These are phyloP conservation scores for Scortechinia acanthostroma DNA, from an alignment of 2,329 filamentous ascomycete species.

Conservation along the genomic window DNA sequence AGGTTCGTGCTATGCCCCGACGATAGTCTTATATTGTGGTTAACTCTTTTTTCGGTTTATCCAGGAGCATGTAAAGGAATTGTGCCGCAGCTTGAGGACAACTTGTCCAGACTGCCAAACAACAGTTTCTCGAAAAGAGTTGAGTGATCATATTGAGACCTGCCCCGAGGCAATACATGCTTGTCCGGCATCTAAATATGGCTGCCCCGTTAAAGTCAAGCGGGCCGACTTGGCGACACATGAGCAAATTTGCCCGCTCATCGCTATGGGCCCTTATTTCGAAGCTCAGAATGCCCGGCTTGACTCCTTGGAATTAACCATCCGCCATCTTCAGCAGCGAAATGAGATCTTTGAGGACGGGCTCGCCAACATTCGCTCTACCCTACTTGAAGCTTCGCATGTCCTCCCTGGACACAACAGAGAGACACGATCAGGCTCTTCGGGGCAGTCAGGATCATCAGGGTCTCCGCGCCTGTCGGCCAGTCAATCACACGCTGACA, in stretches of 20 bases:
- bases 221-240: constrained; percentile 28
- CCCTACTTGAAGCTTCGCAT: constrained; percentile 19
- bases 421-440: too few species aligned
- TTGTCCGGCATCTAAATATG: constrained; percentile 28
- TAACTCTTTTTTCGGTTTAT: neutral
- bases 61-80: neutral
- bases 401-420: constrained; percentile 7
- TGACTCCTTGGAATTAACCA: constrained; percentile 29
- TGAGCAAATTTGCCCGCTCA: constrained; percentile 37
- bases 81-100: neutral
- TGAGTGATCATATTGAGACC: constrained; percentile 21
- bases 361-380: constrained; percentile 27
- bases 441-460: neutral
- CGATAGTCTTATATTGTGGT: constrained; percentile 1
- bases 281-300: constrained; percentile 29
- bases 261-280: constrained; percentile 32
- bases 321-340: constrained; percentile 30
- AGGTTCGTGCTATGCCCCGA: constrained; percentile 21
- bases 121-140: constrained; percentile 8
- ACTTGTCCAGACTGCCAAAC: neutral
- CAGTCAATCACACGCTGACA: constrained; percentile 3
- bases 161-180: constrained; percentile 23
- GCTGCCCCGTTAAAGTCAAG: constrained; percentile 27
- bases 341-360: constrained; percentile 36
- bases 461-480: neutral